Base-by-base conservation (phyloP, 371 early-diverging fungal species). In the Zychaea mexicana region DNA sequence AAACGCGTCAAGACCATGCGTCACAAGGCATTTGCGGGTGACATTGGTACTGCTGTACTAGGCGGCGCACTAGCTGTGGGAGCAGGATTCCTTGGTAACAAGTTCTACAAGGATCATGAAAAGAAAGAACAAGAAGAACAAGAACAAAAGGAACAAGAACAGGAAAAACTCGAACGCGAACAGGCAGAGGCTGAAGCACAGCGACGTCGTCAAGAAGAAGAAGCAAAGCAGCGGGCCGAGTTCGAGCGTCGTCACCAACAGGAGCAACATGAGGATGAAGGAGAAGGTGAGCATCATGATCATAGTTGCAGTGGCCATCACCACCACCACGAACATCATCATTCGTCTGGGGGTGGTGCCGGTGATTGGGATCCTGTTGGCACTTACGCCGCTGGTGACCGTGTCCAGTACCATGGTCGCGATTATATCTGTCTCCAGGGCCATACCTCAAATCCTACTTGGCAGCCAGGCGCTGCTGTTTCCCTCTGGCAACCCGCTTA, bases 401-500 rank as follows among this genome's bases (percentile, higher is more conserved):
- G 72, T 42, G 83, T 86, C 57, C 61, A 65, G 65, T 86, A 82
- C 66, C 77, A 82, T 24, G 82, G 82, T 9, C 75, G 76, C 53
- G 62, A 63, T 27, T 84, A 78, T 47, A 47, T 84, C 47, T 84
- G 84, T 60, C 78, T 86, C 30, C 84, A 84, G 71, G 76, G 74
- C 6, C 84, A 84, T 52, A 71, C 72, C 28, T 81, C 82, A 57
- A 84, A 86, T 70, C 84, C 84, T 33, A 84, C 83, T 32, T 86
- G 86, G 84, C 58, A 66, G 61, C 86, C 86, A 21, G 74, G 66
- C 42, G 69, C 59, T 52, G 84, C 86, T 36, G 78, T 76, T 62
- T 84, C 84, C 49, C 81, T 86, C 71, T 84, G 86, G 86, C 73
- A 79, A 65, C 57, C 70, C 32, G 78, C 70, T 27, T 85, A 81